Evolutionary conservation across 169 alveolate species (phyloP), one percentile per base, ranked within the genome.

Genomic region (Miamiensis avidus): DNA sequence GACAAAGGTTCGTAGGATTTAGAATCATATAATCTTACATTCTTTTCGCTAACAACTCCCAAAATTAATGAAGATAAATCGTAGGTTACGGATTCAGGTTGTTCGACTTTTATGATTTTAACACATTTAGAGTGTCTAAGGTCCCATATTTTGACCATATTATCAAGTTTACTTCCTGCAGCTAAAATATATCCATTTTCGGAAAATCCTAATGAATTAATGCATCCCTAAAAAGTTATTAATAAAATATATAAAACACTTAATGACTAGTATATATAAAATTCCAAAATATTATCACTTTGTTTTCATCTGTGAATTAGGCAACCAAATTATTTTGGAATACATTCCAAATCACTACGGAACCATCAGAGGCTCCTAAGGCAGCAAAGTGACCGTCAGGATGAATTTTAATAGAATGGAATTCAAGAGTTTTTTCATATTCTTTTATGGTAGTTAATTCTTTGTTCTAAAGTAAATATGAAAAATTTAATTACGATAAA

Each of bases 351-450:
- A 86, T n/a, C 29, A 74, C 81, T 25, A 86, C 49, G 16, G 73
- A 75, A 0, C 84, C 73, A 81, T 86, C 87, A 32, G 64, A 29
- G 29, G 75, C 74, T n/a, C 90, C 90, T 0, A 86, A 31, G n/a
- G 82, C 90, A 30, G 81, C 32, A 34, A 86, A 31, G 15, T 78
- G 29, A 33, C 90, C 90, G 75, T 86, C 90, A 75, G 90, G 90
- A 65, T 86, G 90, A 32, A 86, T 65, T 65, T 83, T 34, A 34
- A 85, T 30, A 31, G 81, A 32, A 73, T 78, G 28, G 29, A 85
- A 74, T 6, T 34, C 29, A 25, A 81, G 25, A 29, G 78, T 31
- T 27, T 77, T 85, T 26, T 73, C 89, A 73, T 77, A 85, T 33
- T 85, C 89, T 33, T 74, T 85, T 1, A 85, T 78, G 28, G 75